phyloP scores from a whole-genome alignment of 2,329 filamentous ascomycete species.

The Hymenoscyphus salicellus region DNA sequence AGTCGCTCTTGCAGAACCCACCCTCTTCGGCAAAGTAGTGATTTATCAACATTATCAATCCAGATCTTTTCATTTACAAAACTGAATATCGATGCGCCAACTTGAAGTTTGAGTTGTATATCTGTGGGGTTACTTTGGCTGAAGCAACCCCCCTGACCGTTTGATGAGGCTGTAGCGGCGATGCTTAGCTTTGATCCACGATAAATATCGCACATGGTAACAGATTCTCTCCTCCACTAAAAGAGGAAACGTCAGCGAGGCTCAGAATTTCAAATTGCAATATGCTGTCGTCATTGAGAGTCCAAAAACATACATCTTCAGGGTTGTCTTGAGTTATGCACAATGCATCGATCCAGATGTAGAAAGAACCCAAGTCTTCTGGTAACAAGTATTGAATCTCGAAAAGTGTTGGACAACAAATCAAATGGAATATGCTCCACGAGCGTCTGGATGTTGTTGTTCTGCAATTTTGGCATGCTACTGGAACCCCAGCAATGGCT shows the following conservation, averaged over 20 bases:
- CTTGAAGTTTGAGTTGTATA: not conserved
- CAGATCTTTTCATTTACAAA: not conserved
- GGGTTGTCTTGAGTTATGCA: not conserved
- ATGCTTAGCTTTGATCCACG: not conserved
- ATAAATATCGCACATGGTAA: not conserved
- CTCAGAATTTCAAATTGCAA: no score
- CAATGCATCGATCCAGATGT: not conserved
- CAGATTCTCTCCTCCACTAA: not conserved
- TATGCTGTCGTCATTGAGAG: no score
- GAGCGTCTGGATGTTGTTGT: not conserved
- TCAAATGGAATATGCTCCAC: not conserved
- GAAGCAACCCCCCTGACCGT: not conserved
- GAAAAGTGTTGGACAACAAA: not conserved
- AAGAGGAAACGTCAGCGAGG: not conserved
- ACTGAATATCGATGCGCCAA: not conserved
- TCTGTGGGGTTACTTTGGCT: not conserved
- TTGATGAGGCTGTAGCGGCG: not conserved
- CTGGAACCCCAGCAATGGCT: not conserved
- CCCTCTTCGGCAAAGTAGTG: not conserved
- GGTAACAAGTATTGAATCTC: not conserved
- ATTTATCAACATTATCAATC: not conserved
- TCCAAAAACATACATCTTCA: not conserved
- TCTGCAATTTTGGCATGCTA: not conserved
- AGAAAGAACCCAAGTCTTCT: not conserved
- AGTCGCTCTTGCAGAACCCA: not conserved